Evolutionary conservation across 2,329 filamentous ascomycete genomes (phyloP).

Genomic region (Plectosphaerella plurivora): DNA sequence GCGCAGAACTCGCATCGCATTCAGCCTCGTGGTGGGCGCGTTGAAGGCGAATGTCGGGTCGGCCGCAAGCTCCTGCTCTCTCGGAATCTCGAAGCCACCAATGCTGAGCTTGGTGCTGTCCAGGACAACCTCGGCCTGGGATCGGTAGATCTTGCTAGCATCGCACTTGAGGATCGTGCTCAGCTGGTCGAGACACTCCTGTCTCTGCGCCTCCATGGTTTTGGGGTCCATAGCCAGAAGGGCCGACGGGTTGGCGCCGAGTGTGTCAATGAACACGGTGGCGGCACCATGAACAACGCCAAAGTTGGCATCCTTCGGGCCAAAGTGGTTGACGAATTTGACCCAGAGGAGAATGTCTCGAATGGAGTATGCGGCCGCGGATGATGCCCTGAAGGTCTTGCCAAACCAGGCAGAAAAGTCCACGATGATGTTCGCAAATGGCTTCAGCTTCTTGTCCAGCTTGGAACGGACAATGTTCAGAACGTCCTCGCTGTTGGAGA

Average conservation of each 20-base stretch:
- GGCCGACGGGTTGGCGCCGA: slow-evolving; percentile 91
- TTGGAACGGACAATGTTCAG: slow-evolving; percentile 81
- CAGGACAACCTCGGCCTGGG: slow-evolving; percentile 54
- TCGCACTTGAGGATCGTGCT: slow-evolving; percentile 61
- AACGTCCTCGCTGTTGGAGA: slow-evolving; percentile 82
- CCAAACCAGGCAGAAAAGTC: slow-evolving; percentile 94
- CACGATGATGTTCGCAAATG: slow-evolving; percentile 67
- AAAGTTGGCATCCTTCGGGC: slow-evolving; percentile 37
- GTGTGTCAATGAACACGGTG: slow-evolving; percentile 91
- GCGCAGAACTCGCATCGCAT: slow-evolving; percentile 85
- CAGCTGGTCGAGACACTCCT: slow-evolving; percentile 69
- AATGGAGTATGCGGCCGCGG: slow-evolving; percentile 77
- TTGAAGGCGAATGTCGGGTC: slow-evolving; percentile 71
- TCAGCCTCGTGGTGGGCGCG: slow-evolving; percentile 83
- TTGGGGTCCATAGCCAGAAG: slow-evolving; percentile 69
- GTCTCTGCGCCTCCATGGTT: slow-evolving; percentile 66
- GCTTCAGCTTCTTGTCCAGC: slow-evolving; percentile 50
- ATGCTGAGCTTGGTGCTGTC: slow-evolving; percentile 54
- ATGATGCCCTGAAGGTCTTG: slow-evolving; percentile 68
- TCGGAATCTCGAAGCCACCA: slow-evolving; percentile 68
- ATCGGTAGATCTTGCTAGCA: slow-evolving; percentile 60
- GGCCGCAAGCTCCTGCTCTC: slow-evolving; percentile 39
- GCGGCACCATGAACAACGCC: slow-evolving; percentile 77
- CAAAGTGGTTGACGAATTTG: slow-evolving; percentile 76
- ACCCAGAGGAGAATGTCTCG: slow-evolving; percentile 93